Base-by-base conservation (phyloP, 1,284 basidiomycete genomes). In the Salmacisia buchloeana region DNA sequence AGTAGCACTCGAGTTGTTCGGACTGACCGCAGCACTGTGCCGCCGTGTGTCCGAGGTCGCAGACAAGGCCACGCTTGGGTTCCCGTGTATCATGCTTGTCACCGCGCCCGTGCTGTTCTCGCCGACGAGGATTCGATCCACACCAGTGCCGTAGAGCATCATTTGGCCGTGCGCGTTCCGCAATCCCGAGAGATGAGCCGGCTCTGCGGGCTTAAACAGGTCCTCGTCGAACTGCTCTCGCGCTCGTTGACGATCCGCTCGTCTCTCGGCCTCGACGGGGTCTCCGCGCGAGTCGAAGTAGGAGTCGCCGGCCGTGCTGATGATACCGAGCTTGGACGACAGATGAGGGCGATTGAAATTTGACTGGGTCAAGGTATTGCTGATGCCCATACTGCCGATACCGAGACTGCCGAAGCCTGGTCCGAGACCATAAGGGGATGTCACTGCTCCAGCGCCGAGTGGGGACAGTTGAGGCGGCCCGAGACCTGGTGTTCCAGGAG, bases 201-300 rank as follows among this genome's bases (percentile, higher is more conserved):
- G 69, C 34, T 72, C 61, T 0, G 71, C 65, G 21, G 71, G 64
- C 31, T 63, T 57, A 39, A 79, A 77, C 10, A 72, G 64, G 31
- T 78, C 74, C 3, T 62, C 58, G 46, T 79, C 77, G 60, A 74
- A 76, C 10, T 64, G 70, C 60, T 79, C 76, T 21, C 76, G 65
- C 2, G 72, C 66, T 2, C 69, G 52, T 2, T 74, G 59, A 7
- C 72, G 62, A 41, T 69, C 65, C 60, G 60, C 57, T 13, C 61
- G 59, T 18, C 56, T 52, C 6, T 21, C 34, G 6, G 59, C 13
- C 12, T 36, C 58, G 38, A 33, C 41, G 0, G 56, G 27, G 27
- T 61, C 59, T 21, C 7, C 15, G 33, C 23, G 18, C 23, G 38
- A 12, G 12, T 52, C 59, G 31, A 34, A 35, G 10, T 64, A 60